Evolutionary conservation across 2,329 filamentous ascomycete species (phyloP), one percentile per base, ranked within the genome.

Genomic region (Microdochium bolleyi): DNA sequence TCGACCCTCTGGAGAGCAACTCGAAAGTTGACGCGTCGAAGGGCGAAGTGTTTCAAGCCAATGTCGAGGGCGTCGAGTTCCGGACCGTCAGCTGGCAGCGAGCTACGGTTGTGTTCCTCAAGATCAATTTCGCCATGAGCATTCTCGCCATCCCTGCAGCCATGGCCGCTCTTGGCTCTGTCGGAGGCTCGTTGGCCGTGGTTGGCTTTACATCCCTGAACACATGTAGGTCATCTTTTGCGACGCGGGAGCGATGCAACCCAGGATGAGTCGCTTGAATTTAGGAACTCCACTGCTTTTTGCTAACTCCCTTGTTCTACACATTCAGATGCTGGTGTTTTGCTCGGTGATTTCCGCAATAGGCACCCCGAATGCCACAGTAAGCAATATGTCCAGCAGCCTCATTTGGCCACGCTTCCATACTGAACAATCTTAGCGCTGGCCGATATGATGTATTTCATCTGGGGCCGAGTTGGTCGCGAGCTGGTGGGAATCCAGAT

Each of bases 91-190:
- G 68, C 48, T 74, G 72, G 70, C 64, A 69, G 52, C 59, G 67
- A 50, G 70, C 70, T 16, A 67, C 66, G 14, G 60, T 73, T 32
- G 67, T 74, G 55, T 72, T 73, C 54, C 59, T 68, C 55, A 70
- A 70, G 61, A 59, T 64, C 44, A 62, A 63, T 50, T 62, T 65
- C 21, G 63, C 60, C 49, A 61, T 53, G 59, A 51, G 64, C 56
- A 56, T 66, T 54, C 51, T 63, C 49, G 56, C 52, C 3, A 50
- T 61, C 3, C 59, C 58, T 2, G 53, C 52, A 11, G 52, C 56
- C 0, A 50, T 61, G 19, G 52, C 51, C 9, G 56, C 58, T 0
- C 51, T 61, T 2, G 60, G 60, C 9, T 56, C 61, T 50, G 62
- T 59, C n/a, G 61, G 46, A 24, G 69, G 79, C 44, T 74, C 72